phyloP scores from a whole-genome alignment of 768 basidiomycete genomes.

The Lentinula detonsa region DNA sequence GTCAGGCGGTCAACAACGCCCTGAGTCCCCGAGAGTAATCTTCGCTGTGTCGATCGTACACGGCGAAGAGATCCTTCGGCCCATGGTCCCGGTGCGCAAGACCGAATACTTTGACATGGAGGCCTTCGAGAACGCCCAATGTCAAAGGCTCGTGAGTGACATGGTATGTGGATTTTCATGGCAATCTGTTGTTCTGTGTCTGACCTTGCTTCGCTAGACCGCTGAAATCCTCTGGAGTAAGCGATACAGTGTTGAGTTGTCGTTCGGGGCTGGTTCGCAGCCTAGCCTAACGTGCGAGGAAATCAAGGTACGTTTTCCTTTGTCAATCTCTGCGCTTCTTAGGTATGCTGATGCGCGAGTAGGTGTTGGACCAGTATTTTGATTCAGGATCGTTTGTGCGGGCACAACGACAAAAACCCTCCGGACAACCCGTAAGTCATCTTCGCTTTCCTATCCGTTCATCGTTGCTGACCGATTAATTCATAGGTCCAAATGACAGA shows the following conservation, averaged over 20 bases:
- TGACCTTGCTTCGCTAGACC: background rate
- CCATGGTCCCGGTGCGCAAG: background rate
- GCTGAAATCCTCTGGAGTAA: background rate
- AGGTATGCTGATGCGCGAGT: background rate
- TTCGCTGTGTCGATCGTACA: background rate
- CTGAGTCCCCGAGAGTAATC: background rate
- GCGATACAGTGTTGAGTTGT: background rate
- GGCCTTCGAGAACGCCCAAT: background rate
- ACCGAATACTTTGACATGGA: background rate
- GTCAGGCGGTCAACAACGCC: background rate
- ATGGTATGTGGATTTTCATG: background rate
- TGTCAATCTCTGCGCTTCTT: background rate
- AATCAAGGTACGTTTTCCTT: background rate
- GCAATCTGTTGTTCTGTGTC: background rate
- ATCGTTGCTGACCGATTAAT: too few species aligned
- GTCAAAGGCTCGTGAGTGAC: background rate
- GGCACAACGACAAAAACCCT: background rate
- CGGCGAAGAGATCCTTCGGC: background rate
- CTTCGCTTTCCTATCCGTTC: too few species aligned
- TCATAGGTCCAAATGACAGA: background rate
- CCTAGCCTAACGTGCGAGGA: background rate
- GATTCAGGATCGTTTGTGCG: background rate
- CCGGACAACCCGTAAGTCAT: background rate
- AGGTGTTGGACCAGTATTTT: background rate
- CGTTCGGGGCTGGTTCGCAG: background rate